Evolutionary conservation across 768 basidiomycete genomes (phyloP).

Genomic region (Boletus rex-veris): DNA sequence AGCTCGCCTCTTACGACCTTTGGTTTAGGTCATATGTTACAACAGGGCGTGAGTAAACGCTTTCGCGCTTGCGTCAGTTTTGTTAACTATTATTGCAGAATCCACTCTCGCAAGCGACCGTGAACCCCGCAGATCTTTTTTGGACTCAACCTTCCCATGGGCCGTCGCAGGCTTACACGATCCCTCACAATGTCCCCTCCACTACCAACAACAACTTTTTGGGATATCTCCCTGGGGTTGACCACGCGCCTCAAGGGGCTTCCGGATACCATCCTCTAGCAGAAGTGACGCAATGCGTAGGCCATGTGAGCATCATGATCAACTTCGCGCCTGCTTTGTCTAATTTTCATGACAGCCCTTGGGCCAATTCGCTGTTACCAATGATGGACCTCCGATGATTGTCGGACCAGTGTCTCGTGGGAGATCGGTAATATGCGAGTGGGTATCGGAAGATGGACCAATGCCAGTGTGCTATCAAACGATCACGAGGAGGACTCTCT

Average conservation of each 20-base stretch:
- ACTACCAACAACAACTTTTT: background rate
- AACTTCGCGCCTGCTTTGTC: too few species aligned
- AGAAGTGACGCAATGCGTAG: background rate
- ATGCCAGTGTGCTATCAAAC: background rate
- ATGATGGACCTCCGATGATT: background rate
- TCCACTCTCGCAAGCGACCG: background rate
- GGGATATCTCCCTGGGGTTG: background rate
- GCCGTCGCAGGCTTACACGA: background rate
- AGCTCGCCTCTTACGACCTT: background rate
- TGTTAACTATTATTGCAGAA: background rate
- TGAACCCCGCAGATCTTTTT: background rate
- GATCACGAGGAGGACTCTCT: background rate
- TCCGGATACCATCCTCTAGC: background rate
- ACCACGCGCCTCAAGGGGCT: background rate
- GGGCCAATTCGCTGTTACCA: background rate
- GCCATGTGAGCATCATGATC: constrained; percentile 5
- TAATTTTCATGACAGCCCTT: background rate
- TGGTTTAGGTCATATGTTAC: background rate
- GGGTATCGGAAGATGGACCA: background rate
- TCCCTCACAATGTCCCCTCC: background rate
- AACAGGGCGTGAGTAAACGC: constrained; percentile 6
- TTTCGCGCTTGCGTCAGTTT: background rate
- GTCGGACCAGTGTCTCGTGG: background rate
- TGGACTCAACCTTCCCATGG: background rate
- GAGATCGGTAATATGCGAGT: background rate